phyloP scores from a whole-genome alignment of 495 filamentous ascomycete species.

The Clavariopsis aquatica region DNA sequence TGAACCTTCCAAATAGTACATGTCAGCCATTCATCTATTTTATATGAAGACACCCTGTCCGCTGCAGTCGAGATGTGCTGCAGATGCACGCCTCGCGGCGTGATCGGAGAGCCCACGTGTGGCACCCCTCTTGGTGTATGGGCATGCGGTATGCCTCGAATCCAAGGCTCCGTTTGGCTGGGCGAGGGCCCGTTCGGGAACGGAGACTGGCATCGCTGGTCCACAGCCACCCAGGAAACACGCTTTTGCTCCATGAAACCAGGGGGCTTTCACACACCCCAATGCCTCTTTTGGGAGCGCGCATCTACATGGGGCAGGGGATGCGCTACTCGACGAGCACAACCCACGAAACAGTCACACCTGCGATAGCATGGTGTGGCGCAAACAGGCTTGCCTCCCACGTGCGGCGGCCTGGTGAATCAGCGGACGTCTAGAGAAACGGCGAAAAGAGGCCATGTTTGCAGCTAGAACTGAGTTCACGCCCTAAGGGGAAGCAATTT shows the following conservation, averaged over 20 bases:
- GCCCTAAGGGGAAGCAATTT: background rate
- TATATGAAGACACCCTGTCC: background rate
- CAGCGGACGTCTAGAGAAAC: background rate
- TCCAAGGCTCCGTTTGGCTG: background rate
- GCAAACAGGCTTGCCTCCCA: background rate
- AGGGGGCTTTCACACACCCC: background rate
- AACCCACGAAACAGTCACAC: conserved; percentile 8
- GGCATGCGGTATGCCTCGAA: background rate
- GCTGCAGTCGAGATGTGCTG: background rate
- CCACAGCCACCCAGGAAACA: background rate
- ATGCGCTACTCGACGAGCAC: background rate
- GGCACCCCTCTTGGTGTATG: background rate
- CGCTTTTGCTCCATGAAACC: background rate
- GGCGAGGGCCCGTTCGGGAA: background rate
- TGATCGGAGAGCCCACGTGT: conserved; percentile 18
- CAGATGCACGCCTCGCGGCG: conserved; percentile 13
- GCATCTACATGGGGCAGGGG: background rate
- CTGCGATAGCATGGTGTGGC: conserved; percentile 24
- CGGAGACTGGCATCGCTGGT: background rate
- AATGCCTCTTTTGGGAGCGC: too few species aligned
- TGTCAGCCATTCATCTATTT: conserved; percentile 22
- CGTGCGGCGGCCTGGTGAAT: background rate
- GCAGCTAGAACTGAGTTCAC: background rate
- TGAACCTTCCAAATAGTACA: background rate
- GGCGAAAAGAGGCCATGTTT: background rate